phyloP scores from a whole-genome alignment of 2,329 filamentous ascomycete genomes.

The Monilinia laxa region DNA sequence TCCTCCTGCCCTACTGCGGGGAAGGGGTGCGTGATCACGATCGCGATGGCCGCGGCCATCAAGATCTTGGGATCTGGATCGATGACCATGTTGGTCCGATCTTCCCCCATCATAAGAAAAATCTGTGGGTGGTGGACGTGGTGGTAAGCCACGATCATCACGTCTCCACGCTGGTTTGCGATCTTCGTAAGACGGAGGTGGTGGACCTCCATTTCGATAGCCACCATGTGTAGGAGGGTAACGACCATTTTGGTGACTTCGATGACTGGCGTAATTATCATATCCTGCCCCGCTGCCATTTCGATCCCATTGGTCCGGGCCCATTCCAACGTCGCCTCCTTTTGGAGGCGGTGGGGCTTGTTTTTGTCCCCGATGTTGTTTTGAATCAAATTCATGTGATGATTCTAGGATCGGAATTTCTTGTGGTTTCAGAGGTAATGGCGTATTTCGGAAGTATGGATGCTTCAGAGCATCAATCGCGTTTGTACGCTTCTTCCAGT shows the following conservation, averaged over 20 bases:
- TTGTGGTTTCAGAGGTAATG: slow-evolving; percentile 75
- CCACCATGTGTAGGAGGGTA: slow-evolving; percentile 29
- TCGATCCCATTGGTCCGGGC: slow-evolving; percentile 46
- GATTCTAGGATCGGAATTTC: slow-evolving; percentile 92
- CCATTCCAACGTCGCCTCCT: slow-evolving; percentile 82
- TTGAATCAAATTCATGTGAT: slow-evolving; percentile 92
- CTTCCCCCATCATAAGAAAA: slow-evolving; percentile 36
- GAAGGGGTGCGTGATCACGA: slow-evolving; percentile 24
- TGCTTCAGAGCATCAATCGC: slow-evolving; percentile 92
- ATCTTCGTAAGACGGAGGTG: slow-evolving; percentile 34
- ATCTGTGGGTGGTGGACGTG: slow-evolving; percentile 37
- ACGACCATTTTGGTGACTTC: slow-evolving; percentile 23
- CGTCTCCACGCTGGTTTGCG: slow-evolving; percentile 40
- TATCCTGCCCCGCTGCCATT: slow-evolving; percentile 35
- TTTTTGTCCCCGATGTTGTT: slow-evolving; percentile 85
- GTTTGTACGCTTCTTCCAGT: slow-evolving; percentile 87
- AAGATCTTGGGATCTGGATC: slow-evolving; percentile 45
- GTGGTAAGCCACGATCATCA: slow-evolving; percentile 37
- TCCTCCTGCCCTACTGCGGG: slow-evolving; percentile 29
- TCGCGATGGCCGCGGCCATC: slow-evolving; percentile 31
- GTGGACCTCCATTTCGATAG: slow-evolving; percentile 36
- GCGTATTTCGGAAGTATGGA: slow-evolving; percentile 80
- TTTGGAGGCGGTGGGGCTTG: slow-evolving; percentile 84
- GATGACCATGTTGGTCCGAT: slow-evolving; percentile 43
- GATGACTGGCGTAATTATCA: slow-evolving; percentile 34